A percentile compares a stretch with the other conserved stretches of the same genome.
phyloP scores from a whole-genome alignment of 1,139 yeast genomes.

The Taphrina flavorubra region DNA sequence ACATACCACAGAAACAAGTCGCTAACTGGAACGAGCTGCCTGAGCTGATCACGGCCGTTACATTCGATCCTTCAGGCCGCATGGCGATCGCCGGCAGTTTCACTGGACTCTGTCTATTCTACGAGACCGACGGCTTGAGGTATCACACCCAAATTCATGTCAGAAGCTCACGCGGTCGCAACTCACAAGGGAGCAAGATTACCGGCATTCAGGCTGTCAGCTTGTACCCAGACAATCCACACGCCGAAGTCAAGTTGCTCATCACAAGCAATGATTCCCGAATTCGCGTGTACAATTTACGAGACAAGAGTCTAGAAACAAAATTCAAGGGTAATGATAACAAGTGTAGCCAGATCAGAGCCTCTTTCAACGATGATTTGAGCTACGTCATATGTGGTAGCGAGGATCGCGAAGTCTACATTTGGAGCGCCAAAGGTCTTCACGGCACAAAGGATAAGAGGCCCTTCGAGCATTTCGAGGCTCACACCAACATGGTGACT shows the following conservation, averaged over 20 bases:
- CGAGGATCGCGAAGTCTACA: constrained; percentile 60
- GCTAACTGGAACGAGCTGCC: constrained; percentile 55
- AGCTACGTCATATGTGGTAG: constrained; percentile 56
- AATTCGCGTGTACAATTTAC: constrained; percentile 67
- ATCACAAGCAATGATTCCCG: constrained; percentile 79
- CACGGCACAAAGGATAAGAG: constrained; percentile 44
- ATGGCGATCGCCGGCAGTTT: constrained; percentile 79
- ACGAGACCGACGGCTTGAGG: constrained; percentile 71
- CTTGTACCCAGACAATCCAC: constrained; percentile 45
- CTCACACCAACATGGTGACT: constrained; percentile 75
- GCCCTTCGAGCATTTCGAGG: constrained; percentile 56
- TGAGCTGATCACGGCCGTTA: constrained; percentile 68
- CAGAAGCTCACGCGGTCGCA: constrained; percentile 47
- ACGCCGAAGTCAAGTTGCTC: constrained; percentile 46
- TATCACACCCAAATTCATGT: constrained; percentile 63
- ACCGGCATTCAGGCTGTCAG: constrained; percentile 56
- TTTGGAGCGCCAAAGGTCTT: constrained; percentile 60
- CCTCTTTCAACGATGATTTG: constrained; percentile 65
- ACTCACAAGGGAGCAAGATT: constrained; percentile 57
- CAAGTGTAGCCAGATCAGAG: constrained; percentile 72
- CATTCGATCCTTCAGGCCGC: constrained; percentile 72
- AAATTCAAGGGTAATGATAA: constrained; percentile 77
- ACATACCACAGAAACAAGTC: constrained; percentile 75
- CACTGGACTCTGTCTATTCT: constrained; percentile 68
- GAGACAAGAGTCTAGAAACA: constrained; percentile 64